A percentile compares a stretch with the other conserved stretches of the same genome.
These are phyloP conservation scores for Silene vulgaris DNA, from an alignment of 179 eudicot genomes.

Conservation along the genomic window DNA sequence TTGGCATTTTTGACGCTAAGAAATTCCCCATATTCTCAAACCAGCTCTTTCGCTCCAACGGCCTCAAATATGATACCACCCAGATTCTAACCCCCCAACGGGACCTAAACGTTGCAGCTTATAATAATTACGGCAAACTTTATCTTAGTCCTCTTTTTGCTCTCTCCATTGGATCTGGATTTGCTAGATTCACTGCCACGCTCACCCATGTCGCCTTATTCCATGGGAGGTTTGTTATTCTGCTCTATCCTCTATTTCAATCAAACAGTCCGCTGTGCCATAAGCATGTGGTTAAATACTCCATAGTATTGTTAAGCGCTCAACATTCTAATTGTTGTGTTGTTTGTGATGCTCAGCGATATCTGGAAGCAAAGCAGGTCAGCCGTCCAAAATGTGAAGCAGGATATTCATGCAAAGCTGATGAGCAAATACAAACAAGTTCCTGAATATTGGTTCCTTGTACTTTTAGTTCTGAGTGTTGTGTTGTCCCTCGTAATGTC, in stretches of 20 bases:
- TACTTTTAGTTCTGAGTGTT: conserved; percentile 51
- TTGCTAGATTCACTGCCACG: conserved; percentile 86
- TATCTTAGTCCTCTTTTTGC: conserved; percentile 95
- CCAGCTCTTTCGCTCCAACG: conserved; percentile 63
- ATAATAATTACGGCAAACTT: conserved; percentile 72
- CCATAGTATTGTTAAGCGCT: background rate
- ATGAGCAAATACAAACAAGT: conserved; percentile 83
- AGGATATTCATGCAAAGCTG: conserved; percentile 73
- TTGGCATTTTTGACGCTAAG: conserved; percentile 70
- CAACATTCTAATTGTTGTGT: background rate
- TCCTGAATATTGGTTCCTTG: conserved; percentile 85
- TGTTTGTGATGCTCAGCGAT: conserved; percentile 42
- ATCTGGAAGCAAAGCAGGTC: conserved; percentile 90
- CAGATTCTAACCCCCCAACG: conserved; percentile 77
- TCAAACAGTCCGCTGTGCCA: background rate
- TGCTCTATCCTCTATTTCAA: background rate
- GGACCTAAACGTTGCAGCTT: conserved; percentile 77
- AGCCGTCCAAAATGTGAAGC: conserved; percentile 61
- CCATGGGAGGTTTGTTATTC: conserved; percentile 65
- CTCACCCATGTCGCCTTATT: conserved; percentile 86
- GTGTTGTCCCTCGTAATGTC: conserved; percentile 65
- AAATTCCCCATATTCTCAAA: conserved; percentile 87
- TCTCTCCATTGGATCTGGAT: conserved; percentile 91
- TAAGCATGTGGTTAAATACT: background rate
- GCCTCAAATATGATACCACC: conserved; percentile 76